A percentile compares a stretch with the other conserved stretches of the same genome.
Evolutionary conservation across 2,329 filamentous ascomycete species (phyloP).

Genomic region (Emmonsiellopsis sp.): DNA sequence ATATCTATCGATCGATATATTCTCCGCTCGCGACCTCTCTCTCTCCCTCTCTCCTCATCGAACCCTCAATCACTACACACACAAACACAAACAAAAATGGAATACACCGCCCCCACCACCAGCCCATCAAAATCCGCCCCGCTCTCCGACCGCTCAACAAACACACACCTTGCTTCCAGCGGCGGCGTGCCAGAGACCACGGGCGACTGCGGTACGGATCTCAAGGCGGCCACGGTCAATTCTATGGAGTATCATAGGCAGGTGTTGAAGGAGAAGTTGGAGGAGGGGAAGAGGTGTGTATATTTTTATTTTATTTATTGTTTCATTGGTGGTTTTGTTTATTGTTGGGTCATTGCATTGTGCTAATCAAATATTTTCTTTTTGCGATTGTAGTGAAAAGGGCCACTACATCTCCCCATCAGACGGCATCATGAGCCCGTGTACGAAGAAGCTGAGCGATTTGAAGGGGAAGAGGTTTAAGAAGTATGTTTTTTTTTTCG

Average conservation of each 20-base stretch:
- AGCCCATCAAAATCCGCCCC: constrained; percentile 21
- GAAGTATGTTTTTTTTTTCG: constrained; percentile 25
- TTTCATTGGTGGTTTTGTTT: background rate
- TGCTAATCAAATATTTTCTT: constrained; percentile 1
- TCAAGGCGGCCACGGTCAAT: constrained; percentile 23
- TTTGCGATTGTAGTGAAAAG: constrained; percentile 16
- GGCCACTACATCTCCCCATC: constrained; percentile 40
- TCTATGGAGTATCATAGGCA: constrained; percentile 38
- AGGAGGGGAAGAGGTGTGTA: constrained; percentile 33
- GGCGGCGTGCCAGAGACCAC: background rate
- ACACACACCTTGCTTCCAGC: constrained; percentile 26
- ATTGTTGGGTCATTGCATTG: background rate
- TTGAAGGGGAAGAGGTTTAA: constrained; percentile 42
- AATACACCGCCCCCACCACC: constrained; percentile 16
- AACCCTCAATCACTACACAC: background rate
- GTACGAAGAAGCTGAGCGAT: constrained; percentile 41
- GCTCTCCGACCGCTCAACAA: constrained; percentile 33
- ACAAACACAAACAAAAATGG: constrained; percentile 18
- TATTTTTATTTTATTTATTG: constrained; percentile 10
- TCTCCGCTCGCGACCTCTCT: too few species aligned
- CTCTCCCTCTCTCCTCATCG: background rate
- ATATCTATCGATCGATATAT: too few species aligned
- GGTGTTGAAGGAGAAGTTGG: constrained; percentile 32
- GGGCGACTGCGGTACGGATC: constrained; percentile 18
- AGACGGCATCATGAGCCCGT: constrained; percentile 42